Conservation (phyloP, 176 grass and related monocot genomes). For the Aegilops umbellulata region DNA sequence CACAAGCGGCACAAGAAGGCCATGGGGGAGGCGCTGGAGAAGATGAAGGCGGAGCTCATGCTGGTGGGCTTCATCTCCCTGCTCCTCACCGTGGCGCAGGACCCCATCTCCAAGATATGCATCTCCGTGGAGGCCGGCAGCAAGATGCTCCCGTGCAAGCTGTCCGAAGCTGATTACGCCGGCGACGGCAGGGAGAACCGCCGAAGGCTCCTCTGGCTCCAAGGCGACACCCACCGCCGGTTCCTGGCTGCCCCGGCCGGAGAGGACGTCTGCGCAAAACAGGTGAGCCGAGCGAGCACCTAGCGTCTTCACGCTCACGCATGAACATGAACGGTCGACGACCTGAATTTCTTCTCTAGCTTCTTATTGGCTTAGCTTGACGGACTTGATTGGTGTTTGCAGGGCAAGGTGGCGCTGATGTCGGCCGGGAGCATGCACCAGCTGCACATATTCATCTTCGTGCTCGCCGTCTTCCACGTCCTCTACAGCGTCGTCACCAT, state of each 20-base stretch:
- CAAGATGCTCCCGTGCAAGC: constrained; percentile 70
- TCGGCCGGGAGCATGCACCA: constrained; percentile 56
- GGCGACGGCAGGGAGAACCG: background rate
- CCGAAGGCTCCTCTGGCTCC: background rate
- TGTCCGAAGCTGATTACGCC: background rate
- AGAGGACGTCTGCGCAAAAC: background rate
- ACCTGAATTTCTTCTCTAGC: background rate
- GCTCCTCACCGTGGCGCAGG: constrained; percentile 64
- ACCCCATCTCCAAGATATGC: constrained; percentile 57
- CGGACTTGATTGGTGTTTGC: background rate
- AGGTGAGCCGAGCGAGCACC: constrained; percentile 17
- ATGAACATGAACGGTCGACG: background rate
- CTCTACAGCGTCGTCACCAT: constrained; percentile 68
- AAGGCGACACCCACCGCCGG: background rate
- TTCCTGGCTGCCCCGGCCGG: background rate
- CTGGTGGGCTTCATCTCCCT: constrained; percentile 84
- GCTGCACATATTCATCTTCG: constrained; percentile 68
- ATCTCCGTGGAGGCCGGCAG: constrained; percentile 38
- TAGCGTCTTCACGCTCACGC: background rate
- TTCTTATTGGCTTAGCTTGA: background rate
- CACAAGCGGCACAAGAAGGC: constrained; percentile 68
- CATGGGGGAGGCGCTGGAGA: constrained; percentile 77
- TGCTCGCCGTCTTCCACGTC: constrained; percentile 69
- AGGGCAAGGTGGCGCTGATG: constrained; percentile 70
- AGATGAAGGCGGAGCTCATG: constrained; percentile 97